A percentile compares a stretch with the other conserved stretches of the same genome.
Evolutionary conservation across 768 basidiomycete species (phyloP).

Genomic region (Steccherinum ochraceum): DNA sequence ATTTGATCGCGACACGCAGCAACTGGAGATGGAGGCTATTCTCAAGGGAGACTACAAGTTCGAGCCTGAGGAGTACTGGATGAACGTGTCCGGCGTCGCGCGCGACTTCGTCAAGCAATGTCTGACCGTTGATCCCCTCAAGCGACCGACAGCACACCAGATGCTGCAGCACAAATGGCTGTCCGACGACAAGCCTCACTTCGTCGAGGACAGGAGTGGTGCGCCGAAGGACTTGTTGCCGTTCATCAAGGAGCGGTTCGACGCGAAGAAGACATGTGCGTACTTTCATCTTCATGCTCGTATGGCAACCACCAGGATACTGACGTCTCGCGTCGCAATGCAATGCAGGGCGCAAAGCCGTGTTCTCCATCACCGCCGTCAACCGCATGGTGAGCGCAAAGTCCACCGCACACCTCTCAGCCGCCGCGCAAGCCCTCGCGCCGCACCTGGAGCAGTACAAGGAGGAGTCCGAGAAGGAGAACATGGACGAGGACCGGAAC

Average conservation of each 20-base stretch:
- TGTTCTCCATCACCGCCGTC: conserved; percentile 80
- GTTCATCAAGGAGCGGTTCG: conserved; percentile 82
- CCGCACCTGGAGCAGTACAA: conserved; percentile 64
- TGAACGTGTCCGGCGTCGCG: conserved; percentile 74
- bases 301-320: neutral
- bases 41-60: conserved; percentile 91
- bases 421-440: conserved; percentile 44
- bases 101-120: conserved; percentile 78
- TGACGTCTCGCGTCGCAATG: neutral
- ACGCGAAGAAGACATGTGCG: conserved; percentile 82
- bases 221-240: conserved; percentile 77
- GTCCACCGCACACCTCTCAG: conserved; percentile 25
- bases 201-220: conserved; percentile 60
- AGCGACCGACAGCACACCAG: conserved; percentile 74
- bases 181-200: conserved; percentile 60
- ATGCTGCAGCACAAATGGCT: conserved; percentile 81
- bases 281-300: conserved; percentile 13
- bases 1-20: conserved; percentile 87
- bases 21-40: conserved; percentile 93
- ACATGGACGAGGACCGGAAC: conserved; percentile 14
- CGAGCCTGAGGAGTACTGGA: conserved; percentile 84
- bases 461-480: conserved; percentile 66
- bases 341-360: conserved; percentile 76
- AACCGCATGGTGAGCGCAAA: conserved; percentile 63
- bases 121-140: conserved; percentile 75